Evolutionary conservation across 1,139 yeast species (phyloP).

Genomic region (Pichia sorboxylosa): DNA sequence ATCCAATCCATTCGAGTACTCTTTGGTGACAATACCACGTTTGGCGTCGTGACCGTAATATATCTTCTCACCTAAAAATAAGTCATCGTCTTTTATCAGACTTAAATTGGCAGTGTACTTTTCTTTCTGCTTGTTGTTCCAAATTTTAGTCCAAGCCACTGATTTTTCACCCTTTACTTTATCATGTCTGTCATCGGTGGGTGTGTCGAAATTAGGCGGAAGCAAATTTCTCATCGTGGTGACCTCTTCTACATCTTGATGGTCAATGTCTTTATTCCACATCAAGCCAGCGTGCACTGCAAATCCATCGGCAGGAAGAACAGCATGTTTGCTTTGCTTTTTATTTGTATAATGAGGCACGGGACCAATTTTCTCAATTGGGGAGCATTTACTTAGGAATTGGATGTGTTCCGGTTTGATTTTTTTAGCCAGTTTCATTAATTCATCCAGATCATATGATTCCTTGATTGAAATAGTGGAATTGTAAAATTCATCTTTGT

Average conservation of each 20-base stretch:
- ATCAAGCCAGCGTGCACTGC: slow-evolving; percentile 74
- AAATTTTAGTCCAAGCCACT: slow-evolving; percentile 46
- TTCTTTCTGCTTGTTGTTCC: slow-evolving; percentile 38
- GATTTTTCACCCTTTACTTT: slow-evolving; percentile 54
- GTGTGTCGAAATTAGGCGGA: slow-evolving; percentile 44
- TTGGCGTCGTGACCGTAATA: slow-evolving; percentile 87
- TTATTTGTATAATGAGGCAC: slow-evolving; percentile 31
- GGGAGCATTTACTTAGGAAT: slow-evolving; percentile 49
- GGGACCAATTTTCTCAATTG: slow-evolving; percentile 50
- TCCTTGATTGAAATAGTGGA: slow-evolving; percentile 11
- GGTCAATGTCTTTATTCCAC: slow-evolving; percentile 44
- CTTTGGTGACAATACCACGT: slow-evolving; percentile 54
- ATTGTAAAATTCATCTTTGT: slow-evolving; percentile 11
- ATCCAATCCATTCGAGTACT: slow-evolving; percentile 70
- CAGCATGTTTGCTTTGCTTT: slow-evolving; percentile 14
- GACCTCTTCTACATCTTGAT: slow-evolving; percentile 53
- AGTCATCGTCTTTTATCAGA: slow-evolving; percentile 5
- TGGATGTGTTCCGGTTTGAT: slow-evolving; percentile 49
- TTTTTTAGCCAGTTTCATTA: slow-evolving; percentile 46
- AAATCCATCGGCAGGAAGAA: slow-evolving; percentile 34
- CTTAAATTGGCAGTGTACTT: slow-evolving; percentile 7
- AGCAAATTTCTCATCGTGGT: slow-evolving; percentile 50
- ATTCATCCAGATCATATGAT: slow-evolving; percentile 37
- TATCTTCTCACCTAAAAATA: slow-evolving; percentile 34
- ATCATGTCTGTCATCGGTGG: slow-evolving; percentile 39